Evolutionary conservation across 257 asterid species (phyloP).

Genomic region (Oldenlandia corymbosa): DNA sequence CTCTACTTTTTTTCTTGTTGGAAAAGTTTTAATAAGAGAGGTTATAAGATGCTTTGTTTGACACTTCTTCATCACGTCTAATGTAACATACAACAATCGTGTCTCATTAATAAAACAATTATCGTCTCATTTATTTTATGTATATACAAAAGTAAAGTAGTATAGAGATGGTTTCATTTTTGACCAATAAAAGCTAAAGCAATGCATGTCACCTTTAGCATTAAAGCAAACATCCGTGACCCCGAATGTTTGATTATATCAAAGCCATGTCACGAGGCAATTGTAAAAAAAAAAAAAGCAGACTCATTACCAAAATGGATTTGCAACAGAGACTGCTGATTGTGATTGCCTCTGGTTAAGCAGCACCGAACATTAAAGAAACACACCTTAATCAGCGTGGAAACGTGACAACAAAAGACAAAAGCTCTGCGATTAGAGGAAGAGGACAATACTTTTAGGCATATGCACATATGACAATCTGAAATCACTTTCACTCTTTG

Average conservation of each 20-base stretch:
- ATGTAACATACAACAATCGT: too few relatives aligned
- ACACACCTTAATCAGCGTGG: conserved; percentile 15
- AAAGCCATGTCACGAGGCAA: conserved; percentile 4
- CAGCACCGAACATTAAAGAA: background rate
- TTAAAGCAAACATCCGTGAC: conserved; percentile 5
- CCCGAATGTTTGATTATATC: background rate
- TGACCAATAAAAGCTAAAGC: background rate
- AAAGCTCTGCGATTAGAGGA: conserved; percentile 27
- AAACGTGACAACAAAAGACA: conserved; percentile 25
- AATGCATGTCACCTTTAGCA: background rate
- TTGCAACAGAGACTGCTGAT: background rate
- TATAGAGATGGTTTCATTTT: too few relatives aligned
- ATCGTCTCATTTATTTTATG: too few relatives aligned
- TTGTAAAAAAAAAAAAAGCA: background rate
- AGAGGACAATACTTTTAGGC: conserved; percentile 26
- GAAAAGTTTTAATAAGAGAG: too few relatives aligned
- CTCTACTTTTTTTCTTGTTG: too few relatives aligned
- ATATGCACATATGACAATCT: conserved; percentile 27
- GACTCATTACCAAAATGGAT: background rate
- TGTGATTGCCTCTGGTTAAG: conserved; percentile 3
- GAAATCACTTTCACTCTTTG: conserved; percentile 7
- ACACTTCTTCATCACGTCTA: too few relatives aligned
- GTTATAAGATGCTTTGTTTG: too few relatives aligned
- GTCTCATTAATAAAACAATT: too few relatives aligned
- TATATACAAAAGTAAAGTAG: conserved; percentile 2